A percentile compares a stretch with the other conserved stretches of the same genome.
Evolutionary conservation across 2,329 filamentous ascomycete genomes (phyloP).

Genomic region (Fusarium guadeloupense): DNA sequence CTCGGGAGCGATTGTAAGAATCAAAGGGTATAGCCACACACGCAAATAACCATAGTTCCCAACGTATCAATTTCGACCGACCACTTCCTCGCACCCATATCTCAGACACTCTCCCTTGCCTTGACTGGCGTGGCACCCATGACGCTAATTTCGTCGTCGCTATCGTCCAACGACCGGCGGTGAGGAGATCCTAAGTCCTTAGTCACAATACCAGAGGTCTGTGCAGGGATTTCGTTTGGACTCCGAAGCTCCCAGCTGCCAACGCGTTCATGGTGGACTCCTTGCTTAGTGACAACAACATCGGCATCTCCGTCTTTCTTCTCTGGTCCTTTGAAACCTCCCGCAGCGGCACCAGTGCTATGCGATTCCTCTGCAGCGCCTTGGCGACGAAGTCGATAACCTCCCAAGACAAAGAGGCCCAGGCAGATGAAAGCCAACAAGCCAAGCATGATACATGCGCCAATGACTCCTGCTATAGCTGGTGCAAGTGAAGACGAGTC

Average conservation of each 20-base stretch:
- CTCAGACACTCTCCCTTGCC: constrained; percentile 52
- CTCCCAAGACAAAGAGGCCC: constrained; percentile 47
- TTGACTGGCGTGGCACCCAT: constrained; percentile 50
- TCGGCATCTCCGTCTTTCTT: constrained; percentile 57
- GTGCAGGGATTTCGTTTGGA: constrained; percentile 18
- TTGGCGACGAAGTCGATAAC: constrained; percentile 45
- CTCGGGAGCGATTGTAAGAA: constrained; percentile 33
- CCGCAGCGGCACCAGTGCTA: constrained; percentile 30
- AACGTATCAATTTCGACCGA: neutral
- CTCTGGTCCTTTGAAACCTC: constrained; percentile 57
- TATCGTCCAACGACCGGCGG: constrained; percentile 38
- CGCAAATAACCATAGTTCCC: neutral
- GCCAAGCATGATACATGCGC: constrained; percentile 53
- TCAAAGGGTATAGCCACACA: constrained; percentile 35
- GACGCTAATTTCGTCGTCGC: constrained; percentile 49
- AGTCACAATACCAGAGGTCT: constrained; percentile 38
- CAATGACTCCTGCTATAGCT: constrained; percentile 57
- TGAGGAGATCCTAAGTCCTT: constrained; percentile 34
- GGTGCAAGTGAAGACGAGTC: constrained; percentile 44
- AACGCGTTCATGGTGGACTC: constrained; percentile 55
- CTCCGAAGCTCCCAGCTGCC: constrained; percentile 61
- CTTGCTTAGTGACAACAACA: constrained; percentile 51
- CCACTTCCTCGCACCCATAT: neutral
- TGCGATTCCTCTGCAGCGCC: constrained; percentile 3
- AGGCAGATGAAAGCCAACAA: constrained; percentile 48